These are phyloP conservation scores for Pseudopithomyces chartarum DNA, from an alignment of 2,329 filamentous ascomycete species.

Conservation along the genomic window DNA sequence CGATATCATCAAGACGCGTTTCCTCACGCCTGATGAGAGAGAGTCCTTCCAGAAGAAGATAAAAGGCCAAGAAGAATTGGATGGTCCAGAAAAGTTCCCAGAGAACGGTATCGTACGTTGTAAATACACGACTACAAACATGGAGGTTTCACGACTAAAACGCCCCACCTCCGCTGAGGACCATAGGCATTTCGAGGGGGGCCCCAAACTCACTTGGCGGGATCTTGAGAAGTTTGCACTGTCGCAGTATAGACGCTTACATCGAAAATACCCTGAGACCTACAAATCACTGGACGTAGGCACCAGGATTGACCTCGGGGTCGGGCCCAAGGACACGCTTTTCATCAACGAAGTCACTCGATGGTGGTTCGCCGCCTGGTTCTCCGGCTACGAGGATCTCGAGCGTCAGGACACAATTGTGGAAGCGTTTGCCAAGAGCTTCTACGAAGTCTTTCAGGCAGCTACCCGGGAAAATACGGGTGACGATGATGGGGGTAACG, in stretches of 20 bases:
- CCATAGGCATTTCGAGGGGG: background rate
- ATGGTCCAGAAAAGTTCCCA: background rate
- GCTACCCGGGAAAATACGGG: background rate
- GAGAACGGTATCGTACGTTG: background rate
- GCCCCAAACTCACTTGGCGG: background rate
- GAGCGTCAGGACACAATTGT: background rate
- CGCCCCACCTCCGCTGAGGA: background rate
- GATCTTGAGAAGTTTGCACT: background rate
- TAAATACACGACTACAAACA: background rate
- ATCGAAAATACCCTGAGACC: background rate
- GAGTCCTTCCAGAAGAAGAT: background rate
- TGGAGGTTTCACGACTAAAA: background rate
- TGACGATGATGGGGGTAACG: background rate
- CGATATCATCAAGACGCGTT: background rate
- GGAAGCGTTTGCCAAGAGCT: background rate
- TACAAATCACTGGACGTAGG: background rate
- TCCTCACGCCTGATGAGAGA: background rate
- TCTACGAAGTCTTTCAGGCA: background rate
- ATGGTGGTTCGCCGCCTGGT: constrained; percentile 1
- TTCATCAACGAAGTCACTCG: constrained; percentile 2
- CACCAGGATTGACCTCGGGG: background rate
- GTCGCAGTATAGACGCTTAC: background rate
- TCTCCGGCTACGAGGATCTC: background rate
- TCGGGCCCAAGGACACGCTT: background rate
- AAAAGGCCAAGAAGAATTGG: background rate